phyloP scores from a whole-genome alignment of 495 filamentous ascomycete genomes.

The Aspergillus avenaceus region DNA sequence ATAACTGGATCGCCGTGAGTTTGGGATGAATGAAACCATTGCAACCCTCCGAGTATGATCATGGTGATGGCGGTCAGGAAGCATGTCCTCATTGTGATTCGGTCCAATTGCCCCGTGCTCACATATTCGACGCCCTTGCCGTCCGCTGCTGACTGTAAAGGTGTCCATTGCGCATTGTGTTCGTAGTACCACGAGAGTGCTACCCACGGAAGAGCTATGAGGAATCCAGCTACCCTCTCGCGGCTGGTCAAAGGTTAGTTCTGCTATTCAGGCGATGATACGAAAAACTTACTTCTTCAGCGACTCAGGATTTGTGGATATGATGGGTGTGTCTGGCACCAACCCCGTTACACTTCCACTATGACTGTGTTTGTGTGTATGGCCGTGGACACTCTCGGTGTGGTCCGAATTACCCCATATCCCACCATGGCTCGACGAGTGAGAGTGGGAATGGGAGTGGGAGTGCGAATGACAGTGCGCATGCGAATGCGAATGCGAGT shows the following conservation, averaged over 20 bases:
- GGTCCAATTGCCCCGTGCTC: constrained; percentile 5
- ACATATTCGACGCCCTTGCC: constrained; percentile 2
- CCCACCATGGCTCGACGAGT: constrained; percentile 18
- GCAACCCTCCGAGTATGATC: constrained; percentile 25
- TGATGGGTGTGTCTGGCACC: constrained; percentile 1
- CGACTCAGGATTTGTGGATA: not conserved
- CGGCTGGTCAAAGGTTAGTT: constrained; percentile 22
- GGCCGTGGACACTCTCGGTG: constrained; percentile 6
- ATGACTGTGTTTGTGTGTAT: constrained; percentile 14
- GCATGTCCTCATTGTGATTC: constrained; percentile 5
- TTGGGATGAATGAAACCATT: constrained; percentile 14
- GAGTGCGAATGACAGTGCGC: constrained; percentile 29
- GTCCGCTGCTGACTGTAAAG: not conserved
- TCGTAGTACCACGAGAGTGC: constrained; percentile 38
- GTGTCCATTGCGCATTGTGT: constrained; percentile 21
- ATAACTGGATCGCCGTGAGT: constrained; percentile 4
- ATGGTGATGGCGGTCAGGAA: constrained; percentile 19
- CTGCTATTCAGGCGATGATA: not conserved
- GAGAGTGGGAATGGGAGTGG: constrained; percentile 31
- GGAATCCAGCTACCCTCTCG: constrained; percentile 27
- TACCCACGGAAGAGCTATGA: constrained; percentile 39
- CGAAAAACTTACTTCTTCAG: constrained; percentile 9
- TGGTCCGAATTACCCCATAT: constrained; percentile 1
- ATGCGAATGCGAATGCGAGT: constrained; percentile 27
- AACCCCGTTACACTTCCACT: constrained; percentile 7